These are phyloP conservation scores for Coemansia sp. DNA, from an alignment of 192 early-diverging fungal species.

Conservation along the genomic window DNA sequence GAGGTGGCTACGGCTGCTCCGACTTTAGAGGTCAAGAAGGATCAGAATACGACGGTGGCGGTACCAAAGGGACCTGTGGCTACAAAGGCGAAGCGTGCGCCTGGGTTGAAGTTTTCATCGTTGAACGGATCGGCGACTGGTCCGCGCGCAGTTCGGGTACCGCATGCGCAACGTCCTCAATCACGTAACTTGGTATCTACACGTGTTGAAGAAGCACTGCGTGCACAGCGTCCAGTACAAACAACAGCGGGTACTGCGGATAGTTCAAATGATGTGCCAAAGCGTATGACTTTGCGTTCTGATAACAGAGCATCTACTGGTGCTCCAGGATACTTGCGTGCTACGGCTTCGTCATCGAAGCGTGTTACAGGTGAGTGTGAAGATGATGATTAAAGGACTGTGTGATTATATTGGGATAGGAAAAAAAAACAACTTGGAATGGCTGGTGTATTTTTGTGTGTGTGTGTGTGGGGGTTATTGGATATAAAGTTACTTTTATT, in stretches of 20 bases:
- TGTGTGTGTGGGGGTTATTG: too few relatives aligned
- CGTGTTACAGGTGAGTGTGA: slow-evolving; percentile 20
- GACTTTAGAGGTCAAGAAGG: too few relatives aligned
- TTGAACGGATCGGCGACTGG: slow-evolving; percentile 9
- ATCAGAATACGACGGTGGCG: neutral
- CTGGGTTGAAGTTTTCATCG: slow-evolving; percentile 42
- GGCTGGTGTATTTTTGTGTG: too few relatives aligned
- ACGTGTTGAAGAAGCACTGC: slow-evolving; percentile 47
- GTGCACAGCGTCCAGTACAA: slow-evolving; percentile 15
- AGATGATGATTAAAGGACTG: too few relatives aligned
- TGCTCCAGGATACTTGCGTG: slow-evolving; percentile 38
- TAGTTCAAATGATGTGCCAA: neutral
- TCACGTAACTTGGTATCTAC: slow-evolving; percentile 30
- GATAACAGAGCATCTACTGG: slow-evolving; percentile 4
- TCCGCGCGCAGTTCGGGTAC: slow-evolving; percentile 1
- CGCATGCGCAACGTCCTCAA: slow-evolving; percentile 27
- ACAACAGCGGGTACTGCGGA: neutral
- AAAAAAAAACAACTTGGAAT: too few relatives aligned
- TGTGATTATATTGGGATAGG: too few relatives aligned
- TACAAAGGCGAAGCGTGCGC: slow-evolving; percentile 15
- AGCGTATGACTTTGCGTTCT: slow-evolving; percentile 43
- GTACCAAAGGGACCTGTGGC: neutral
- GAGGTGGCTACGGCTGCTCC: too few relatives aligned
- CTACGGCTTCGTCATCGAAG: slow-evolving; percentile 42
- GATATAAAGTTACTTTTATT: too few relatives aligned